A percentile compares a stretch with the other conserved stretches of the same genome.
Evolutionary conservation across 306 rosid genomes (phyloP).

Genomic region (Begonia peltatifolia): DNA sequence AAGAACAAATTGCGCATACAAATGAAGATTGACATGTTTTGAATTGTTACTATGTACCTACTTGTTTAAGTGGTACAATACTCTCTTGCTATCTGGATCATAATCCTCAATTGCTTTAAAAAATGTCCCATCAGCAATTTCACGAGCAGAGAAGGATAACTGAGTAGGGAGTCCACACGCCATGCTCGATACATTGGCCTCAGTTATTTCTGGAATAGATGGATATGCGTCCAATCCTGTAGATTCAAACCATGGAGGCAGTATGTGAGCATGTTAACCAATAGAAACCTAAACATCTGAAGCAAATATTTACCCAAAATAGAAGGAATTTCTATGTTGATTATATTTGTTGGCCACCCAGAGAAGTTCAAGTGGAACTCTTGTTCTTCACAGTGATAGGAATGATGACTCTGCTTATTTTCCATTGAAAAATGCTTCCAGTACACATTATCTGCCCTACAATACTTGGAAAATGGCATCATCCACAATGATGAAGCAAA

Average conservation of each 20-base stretch:
- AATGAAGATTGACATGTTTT: too few species aligned
- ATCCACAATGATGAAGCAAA: slow-evolving; percentile 90
- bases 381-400: slow-evolving; percentile 63
- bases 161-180: slow-evolving; percentile 95
- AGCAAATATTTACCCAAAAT: slow-evolving; percentile 33
- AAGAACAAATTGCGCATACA: too few species aligned
- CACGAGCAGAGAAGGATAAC: slow-evolving; percentile 90
- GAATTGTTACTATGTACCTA: slow-evolving; percentile 14
- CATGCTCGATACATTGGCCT: slow-evolving; percentile 50
- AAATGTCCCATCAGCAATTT: slow-evolving; percentile 85
- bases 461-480: slow-evolving; percentile 91
- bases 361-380: slow-evolving; percentile 47
- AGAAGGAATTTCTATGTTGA: slow-evolving; percentile 86
- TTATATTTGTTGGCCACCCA: slow-evolving; percentile 89
- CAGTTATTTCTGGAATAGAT: slow-evolving; percentile 40
- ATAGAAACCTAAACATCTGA: slow-evolving; percentile 8
- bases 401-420: slow-evolving; percentile 18
- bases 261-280: slow-evolving; percentile 10
- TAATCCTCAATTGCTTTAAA: slow-evolving; percentile 88
- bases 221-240: slow-evolving; percentile 77
- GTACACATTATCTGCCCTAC: slow-evolving; percentile 54
- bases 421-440: slow-evolving; percentile 50
- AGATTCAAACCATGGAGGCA: slow-evolving; percentile 11
- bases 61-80: slow-evolving; percentile 68
- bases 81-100: slow-evolving; percentile 88